Evolutionary conservation across 1,284 basidiomycete species (phyloP).

Genomic region (Melampsora americana): DNA sequence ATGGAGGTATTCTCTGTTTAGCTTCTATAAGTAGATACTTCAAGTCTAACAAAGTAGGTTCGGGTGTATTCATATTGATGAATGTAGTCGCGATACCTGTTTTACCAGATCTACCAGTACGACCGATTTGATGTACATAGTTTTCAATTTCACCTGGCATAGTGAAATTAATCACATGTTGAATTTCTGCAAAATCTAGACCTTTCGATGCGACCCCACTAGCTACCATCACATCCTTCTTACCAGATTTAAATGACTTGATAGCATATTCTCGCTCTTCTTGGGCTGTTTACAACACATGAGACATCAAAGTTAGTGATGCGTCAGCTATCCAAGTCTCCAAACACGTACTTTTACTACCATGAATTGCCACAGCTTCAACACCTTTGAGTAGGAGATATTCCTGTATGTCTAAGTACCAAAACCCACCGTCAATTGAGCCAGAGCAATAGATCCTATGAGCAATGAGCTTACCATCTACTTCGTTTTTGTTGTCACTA

Average conservation of each 20-base stretch:
- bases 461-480: conserved; percentile 67
- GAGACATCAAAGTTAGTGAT: conserved; percentile 6
- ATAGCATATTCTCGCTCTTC: conserved; percentile 99
- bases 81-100: conserved; percentile 99
- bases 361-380: conserved; percentile 97
- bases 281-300: conserved; percentile 64
- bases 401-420: conserved; percentile 81
- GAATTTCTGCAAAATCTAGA: conserved; percentile 96
- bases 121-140: conserved; percentile 96
- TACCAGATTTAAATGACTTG: conserved; percentile 90
- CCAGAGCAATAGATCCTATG: neutral
- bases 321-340: too few relatives aligned
- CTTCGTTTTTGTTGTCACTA: conserved; percentile 98
- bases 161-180: conserved; percentile 93
- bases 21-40: conserved; percentile 97
- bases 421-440: neutral
- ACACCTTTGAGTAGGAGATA: conserved; percentile 94
- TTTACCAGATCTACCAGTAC: conserved; percentile 94
- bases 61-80: conserved; percentile 92
- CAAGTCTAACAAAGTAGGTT: conserved; percentile 91
- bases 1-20: conserved; percentile 96
- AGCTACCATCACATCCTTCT: conserved; percentile 99
- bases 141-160: conserved; percentile 99
- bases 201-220: conserved; percentile 88
- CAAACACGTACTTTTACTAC: conserved; percentile 74